A percentile compares a stretch with the other conserved stretches of the same genome.
Conservation (phyloP, 805 yeast genomes). For the Torulaspora indica region DNA sequence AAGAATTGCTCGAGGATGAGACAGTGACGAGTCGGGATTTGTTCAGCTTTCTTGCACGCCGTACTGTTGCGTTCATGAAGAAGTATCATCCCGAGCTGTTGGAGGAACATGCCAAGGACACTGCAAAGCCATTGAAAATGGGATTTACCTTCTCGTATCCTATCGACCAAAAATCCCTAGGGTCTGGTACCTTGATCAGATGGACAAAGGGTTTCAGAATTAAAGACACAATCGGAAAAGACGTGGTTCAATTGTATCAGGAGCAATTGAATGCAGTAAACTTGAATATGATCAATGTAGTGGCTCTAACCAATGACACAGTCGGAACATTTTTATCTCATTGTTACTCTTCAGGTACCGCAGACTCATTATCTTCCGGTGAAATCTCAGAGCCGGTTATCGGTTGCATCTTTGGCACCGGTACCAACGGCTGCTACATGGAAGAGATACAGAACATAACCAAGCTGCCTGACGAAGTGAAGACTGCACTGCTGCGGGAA, state of each 20-base stretch:
- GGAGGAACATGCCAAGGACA: slow-evolving; percentile 31
- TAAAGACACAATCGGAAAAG: slow-evolving; percentile 77
- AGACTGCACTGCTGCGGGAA: slow-evolving; percentile 37
- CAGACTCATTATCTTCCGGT: slow-evolving; percentile 44
- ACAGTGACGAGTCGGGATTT: slow-evolving; percentile 53
- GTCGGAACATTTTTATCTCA: slow-evolving; percentile 90
- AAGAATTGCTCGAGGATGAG: slow-evolving; percentile 60
- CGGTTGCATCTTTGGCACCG: slow-evolving; percentile 95
- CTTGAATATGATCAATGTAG: slow-evolving; percentile 59
- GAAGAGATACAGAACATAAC: slow-evolving; percentile 70
- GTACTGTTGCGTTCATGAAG: slow-evolving; percentile 59
- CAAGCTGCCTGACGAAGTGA: slow-evolving; percentile 55
- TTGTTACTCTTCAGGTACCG: slow-evolving; percentile 60
- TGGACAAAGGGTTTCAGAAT: slow-evolving; percentile 97
- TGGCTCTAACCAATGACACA: slow-evolving; percentile 92
- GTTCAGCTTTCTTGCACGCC: slow-evolving; percentile 69
- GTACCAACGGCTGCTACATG: slow-evolving; percentile 93
- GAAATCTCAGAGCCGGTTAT: slow-evolving; percentile 71
- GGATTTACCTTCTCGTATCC: slow-evolving; percentile 97
- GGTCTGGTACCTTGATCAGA: slow-evolving; percentile 75
- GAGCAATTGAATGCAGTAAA: slow-evolving; percentile 54
- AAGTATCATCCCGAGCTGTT: slow-evolving; percentile 54
- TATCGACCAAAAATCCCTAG: slow-evolving; percentile 74
- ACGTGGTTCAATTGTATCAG: slow-evolving; percentile 73
- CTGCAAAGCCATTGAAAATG: slow-evolving; percentile 49